Base-by-base conservation (phyloP, 2,329 filamentous ascomycete genomes). In the Cadophora malorum region DNA sequence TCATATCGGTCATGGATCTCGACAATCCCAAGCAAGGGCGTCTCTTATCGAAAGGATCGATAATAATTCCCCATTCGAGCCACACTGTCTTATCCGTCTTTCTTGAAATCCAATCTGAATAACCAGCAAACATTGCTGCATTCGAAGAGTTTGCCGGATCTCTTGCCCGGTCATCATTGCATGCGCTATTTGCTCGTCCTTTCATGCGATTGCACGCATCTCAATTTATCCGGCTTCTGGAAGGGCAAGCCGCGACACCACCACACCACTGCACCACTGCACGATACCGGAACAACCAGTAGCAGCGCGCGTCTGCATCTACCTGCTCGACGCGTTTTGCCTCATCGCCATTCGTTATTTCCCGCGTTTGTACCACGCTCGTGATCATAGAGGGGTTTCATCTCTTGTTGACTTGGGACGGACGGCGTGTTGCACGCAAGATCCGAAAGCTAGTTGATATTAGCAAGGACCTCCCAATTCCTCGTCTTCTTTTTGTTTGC, bases 261-360 rank as follows among this genome's bases (percentile, higher is more conserved):
- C 50, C 28, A 28, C 5, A 52, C 49, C 28, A 28, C 28, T 28
- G 28, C 28, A 28, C 28, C 50, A 28, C 50, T 19, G 28, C 52
- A 55, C 25, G 23, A n/a, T 19, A 28, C 52, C 28, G 52, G 25
- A 38, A 31, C 16, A 58, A 52, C 63, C 35, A 64, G 52, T 59
- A 47, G 38, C n/a, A 49, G 49, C 63, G 28, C 63, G 62, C 62
- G 25, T 64, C 62, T 55, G 62, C 62, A 64, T 28, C 62, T 65
- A 59, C 53, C 63, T 53, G 41, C 53, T 50, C 63, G 33, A 52
- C 52, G 60, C 52, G 55, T 53, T 56, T 61, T 56, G n/a, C 38
- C 50, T 23, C 47, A 21, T 56, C 45, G 25, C 64, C 33, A 66
- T 62, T 62, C 45, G 58, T 28, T 52, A n/a, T 41, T 41, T 56